Percentiles rank a stretch among this genome's conserved stretches.
Conservation (phyloP, 2,329 filamentous ascomycete genomes). For the Dryadomyces quercus-mongolicae region DNA sequence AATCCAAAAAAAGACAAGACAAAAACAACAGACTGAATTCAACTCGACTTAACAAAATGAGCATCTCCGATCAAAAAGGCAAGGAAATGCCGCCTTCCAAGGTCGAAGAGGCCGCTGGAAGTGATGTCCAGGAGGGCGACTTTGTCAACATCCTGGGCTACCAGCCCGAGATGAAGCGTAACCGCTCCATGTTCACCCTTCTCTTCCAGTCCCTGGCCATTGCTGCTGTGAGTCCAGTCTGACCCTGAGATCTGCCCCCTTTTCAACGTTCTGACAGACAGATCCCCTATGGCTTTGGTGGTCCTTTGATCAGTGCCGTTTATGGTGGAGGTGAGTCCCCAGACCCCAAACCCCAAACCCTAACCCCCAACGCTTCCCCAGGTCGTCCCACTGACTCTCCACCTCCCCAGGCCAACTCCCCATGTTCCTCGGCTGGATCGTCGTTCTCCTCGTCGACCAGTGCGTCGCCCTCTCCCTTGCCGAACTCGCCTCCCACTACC, state of each 20-base stretch:
- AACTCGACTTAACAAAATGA: too few relatives aligned
- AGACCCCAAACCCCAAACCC: too few relatives aligned
- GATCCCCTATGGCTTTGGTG: slow-evolving; percentile 9
- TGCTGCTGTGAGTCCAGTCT: slow-evolving; percentile 6
- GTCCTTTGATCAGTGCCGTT: slow-evolving; percentile 8
- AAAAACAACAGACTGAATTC: too few relatives aligned
- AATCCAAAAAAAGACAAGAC: too few relatives aligned
- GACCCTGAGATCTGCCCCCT: too few relatives aligned
- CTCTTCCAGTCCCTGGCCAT: slow-evolving; percentile 38
- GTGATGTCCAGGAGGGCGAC: not conserved
- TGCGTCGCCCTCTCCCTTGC: slow-evolving; percentile 29
- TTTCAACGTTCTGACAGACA: too few relatives aligned
- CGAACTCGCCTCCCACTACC: slow-evolving; percentile 7
- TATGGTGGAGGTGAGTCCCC: slow-evolving; percentile 6
- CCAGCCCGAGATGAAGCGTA: slow-evolving; percentile 42
- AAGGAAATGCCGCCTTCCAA: not conserved
- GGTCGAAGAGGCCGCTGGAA: not conserved
- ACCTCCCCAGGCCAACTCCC: slow-evolving; percentile 18
- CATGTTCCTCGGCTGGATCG: slow-evolving; percentile 43
- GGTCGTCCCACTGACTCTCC: too few relatives aligned
- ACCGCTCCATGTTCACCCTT: slow-evolving; percentile 46
- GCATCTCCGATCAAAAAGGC: too few relatives aligned
- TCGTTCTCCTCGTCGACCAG: slow-evolving; percentile 41
- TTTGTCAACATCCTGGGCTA: slow-evolving; percentile 33
- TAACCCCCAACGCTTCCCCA: too few relatives aligned